phyloP scores from a whole-genome alignment of 306 rosid genomes.

The Castanea mollissima region DNA sequence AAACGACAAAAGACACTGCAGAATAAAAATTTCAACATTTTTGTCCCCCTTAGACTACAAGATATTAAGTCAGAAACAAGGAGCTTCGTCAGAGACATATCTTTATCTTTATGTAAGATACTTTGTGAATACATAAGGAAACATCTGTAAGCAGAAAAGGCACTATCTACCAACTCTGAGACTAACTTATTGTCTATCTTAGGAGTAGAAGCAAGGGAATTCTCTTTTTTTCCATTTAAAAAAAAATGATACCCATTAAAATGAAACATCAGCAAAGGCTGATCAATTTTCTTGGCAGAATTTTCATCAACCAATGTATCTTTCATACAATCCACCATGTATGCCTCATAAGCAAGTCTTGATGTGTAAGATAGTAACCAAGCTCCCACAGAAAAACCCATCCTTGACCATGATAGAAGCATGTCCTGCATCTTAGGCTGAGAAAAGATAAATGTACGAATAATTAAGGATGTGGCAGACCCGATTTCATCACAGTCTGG shows the following conservation, averaged over 20 bases:
- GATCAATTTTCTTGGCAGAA: conserved; percentile 1
- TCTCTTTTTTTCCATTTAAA: background rate
- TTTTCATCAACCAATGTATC: background rate
- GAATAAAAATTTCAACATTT: conserved; percentile 18
- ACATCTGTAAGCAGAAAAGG: conserved; percentile 32
- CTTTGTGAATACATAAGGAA: conserved; percentile 15
- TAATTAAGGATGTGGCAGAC: conserved; percentile 31
- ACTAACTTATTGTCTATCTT: conserved; percentile 12
- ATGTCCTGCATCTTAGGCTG: conserved; percentile 27
- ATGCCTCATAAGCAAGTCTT: conserved; percentile 30
- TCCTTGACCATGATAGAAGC: conserved; percentile 31
- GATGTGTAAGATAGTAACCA: conserved; percentile 28
- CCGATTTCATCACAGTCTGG: conserved; percentile 18
- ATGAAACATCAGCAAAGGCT: conserved; percentile 16
- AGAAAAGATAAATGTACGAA: conserved; percentile 22
- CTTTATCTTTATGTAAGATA: conserved; percentile 1
- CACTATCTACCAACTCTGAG: conserved; percentile 19
- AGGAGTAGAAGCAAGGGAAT: conserved; percentile 8
- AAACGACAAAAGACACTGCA: conserved; percentile 15
- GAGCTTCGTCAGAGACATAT: conserved; percentile 15
- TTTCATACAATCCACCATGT: background rate
- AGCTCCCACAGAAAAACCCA: conserved; percentile 24
- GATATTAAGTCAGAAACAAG: conserved; percentile 14
- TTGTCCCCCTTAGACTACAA: conserved; percentile 19
- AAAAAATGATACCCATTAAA: conserved; percentile 16